Evolutionary conservation across 139 green algal species (phyloP), one percentile per base, ranked within the genome.

Genomic region (Volvox reticuliferus): DNA sequence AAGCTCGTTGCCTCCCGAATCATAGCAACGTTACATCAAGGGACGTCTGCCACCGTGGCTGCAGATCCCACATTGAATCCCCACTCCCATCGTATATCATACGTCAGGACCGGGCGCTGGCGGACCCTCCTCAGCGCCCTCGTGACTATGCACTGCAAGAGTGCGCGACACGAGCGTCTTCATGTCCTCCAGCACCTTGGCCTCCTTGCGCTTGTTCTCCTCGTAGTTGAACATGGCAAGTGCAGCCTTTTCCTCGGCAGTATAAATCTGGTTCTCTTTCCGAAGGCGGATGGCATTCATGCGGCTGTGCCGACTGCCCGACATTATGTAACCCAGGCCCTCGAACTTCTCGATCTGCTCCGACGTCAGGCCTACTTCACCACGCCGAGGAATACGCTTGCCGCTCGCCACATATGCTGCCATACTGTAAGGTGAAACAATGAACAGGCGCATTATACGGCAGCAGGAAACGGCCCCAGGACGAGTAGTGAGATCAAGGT

Each of bases 171-270:
- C 97, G 61, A 99, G 93, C 22, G 62, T 73, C 89, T 96, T 94
- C 94, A 99, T 97, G 88, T 99, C 97, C 69, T 96, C 94, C 91
- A 99, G 88, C 30, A 99, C 96, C 93, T 98, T 96, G 12, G 96
- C 90, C 95, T 99, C 98, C 92, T 99, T 98, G 63, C 92, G 85
- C 94, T 98, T 97, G 90, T 98, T 99, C 94, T 99, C 98, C 94
- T 99, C 98, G 90, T 98, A 99, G 95, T 99, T 99, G 93, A 99
- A 98, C 97, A 99, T 99, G 9, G 98, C 98, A 91, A 99, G 94
- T 36, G 98, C 98, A 24, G 97, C 96, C 94, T 99, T 99, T 93
- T 99, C 98, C 92, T 99, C 98, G 0, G 98, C 98, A 0, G 92
- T 98, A 96, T 99, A 99, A 68, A 99, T 96, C 95, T 99, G 96